phyloP scores from a whole-genome alignment of 306 rosid species.

The Cyclanthera cordifolia region DNA sequence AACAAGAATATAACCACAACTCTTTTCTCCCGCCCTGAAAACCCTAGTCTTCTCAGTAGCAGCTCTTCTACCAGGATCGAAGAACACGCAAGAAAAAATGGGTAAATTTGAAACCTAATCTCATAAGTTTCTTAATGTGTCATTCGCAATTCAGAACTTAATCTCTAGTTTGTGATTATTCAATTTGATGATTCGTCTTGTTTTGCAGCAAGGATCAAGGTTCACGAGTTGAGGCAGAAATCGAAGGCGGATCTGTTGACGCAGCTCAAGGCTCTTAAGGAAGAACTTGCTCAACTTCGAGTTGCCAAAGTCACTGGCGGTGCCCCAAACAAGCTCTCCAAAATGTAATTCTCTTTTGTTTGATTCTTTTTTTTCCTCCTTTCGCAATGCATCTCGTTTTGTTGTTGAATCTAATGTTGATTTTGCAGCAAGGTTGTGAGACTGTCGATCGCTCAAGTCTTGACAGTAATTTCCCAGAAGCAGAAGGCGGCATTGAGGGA shows the following conservation, averaged over 20 bases:
- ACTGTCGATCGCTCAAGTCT: slow-evolving; percentile 44
- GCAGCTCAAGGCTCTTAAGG: slow-evolving; percentile 42
- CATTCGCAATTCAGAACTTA: not conserved
- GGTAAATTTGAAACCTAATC: not conserved
- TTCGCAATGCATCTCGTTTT: not conserved
- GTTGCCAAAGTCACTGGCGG: slow-evolving; percentile 50
- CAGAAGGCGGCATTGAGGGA: slow-evolving; percentile 52
- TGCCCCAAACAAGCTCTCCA: slow-evolving; percentile 45
- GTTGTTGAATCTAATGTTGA: not conserved
- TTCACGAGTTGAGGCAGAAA: slow-evolving; percentile 36
- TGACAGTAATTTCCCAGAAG: slow-evolving; percentile 57
- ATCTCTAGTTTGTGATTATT: not conserved
- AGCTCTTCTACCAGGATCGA: not conserved
- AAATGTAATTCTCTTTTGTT: slow-evolving; percentile 18
- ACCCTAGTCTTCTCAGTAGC: not conserved
- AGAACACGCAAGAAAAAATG: not conserved
- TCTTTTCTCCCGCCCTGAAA: not conserved
- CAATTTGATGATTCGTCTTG: not conserved
- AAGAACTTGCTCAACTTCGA: slow-evolving; percentile 44
- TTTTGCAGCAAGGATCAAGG: slow-evolving; percentile 35
- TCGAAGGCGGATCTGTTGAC: slow-evolving; percentile 25
- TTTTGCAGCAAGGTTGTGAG: slow-evolving; percentile 51
- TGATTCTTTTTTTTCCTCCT: no score
- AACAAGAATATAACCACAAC: not conserved
- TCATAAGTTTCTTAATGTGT: not conserved